These are phyloP conservation scores for Tetracladium setigerum DNA, from an alignment of 495 filamentous ascomycete genomes.

Conservation along the genomic window DNA sequence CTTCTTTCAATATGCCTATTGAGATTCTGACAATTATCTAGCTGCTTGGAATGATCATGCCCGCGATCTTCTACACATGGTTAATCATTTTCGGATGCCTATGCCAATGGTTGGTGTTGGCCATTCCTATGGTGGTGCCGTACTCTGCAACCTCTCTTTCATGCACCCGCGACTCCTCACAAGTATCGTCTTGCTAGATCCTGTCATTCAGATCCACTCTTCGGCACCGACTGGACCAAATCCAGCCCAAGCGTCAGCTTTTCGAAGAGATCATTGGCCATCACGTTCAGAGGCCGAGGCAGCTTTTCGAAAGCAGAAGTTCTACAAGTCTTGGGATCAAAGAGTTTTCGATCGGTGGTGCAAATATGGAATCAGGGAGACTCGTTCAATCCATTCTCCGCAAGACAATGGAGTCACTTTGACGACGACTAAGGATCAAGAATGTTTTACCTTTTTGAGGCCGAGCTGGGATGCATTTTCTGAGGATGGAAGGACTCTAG, in stretches of 20 bases:
- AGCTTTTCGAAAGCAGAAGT: conserved; percentile 45
- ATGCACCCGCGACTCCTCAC: conserved; percentile 79
- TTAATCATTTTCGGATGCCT: conserved; percentile 87
- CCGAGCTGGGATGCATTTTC: conserved; percentile 41
- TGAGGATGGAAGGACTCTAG: conserved; percentile 23
- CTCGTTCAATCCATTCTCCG: conserved; percentile 53
- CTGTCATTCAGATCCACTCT: conserved; percentile 52
- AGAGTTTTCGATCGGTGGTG: conserved; percentile 62
- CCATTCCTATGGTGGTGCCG: conserved; percentile 79
- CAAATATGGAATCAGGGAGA: conserved; percentile 54
- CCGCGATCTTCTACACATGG: conserved; percentile 78
- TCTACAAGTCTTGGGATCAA: conserved; percentile 68
- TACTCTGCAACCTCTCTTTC: conserved; percentile 54
- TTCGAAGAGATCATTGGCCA: conserved; percentile 66
- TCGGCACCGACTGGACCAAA: conserved; percentile 19
- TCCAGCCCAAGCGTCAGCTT: conserved; percentile 43
- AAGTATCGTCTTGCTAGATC: conserved; percentile 72
- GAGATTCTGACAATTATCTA: conserved; percentile 20
- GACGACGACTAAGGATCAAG: conserved; percentile 52
- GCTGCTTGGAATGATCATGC: conserved; percentile 78
- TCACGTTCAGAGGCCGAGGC: conserved; percentile 53
- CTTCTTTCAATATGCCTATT: conserved; percentile 19
- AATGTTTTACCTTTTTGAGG: conserved; percentile 53
- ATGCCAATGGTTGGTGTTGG: conserved; percentile 85
- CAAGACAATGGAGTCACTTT: conserved; percentile 39